Base-by-base conservation (phyloP, 1,284 basidiomycete species). In the Retiboletus fuscus region DNA sequence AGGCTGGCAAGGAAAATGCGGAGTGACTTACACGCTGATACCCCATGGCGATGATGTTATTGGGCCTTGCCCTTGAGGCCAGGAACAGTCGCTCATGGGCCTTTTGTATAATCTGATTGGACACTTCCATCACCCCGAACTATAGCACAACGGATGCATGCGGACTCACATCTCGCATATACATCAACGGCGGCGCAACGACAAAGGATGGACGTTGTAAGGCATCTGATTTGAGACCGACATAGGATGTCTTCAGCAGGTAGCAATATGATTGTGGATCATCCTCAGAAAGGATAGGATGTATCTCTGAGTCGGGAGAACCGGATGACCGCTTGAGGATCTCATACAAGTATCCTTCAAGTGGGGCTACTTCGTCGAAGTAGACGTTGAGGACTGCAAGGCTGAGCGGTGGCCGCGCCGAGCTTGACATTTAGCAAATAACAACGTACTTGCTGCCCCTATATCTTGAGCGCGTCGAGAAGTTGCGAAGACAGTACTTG, bases 41-140 rank as follows among this genome's bases (percentile, higher is more conserved):
- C 7, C 94, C 93, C 20, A 85, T 78, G 3, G 91, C 89, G 24
- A 95, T 85, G 2, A 94, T 83, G 75, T 93, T 91, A 6, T 82
- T 82, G 5, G 86, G 81, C 46, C 83, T 84, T 39, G 76, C 70
- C 20, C 76, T 87, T 10, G 77, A 76, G 58, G 79, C 82, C 7
- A 79, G 63, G 64, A 93, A 86, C 11, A 93, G 78, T 55, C 82
- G 86, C 64, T 85, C 84, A 72, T 92, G 91, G 5, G 88, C 90
- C 68, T 84, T 84, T 58, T 91, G 89, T 58, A 93, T 85, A 11
- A 93, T 76, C 92, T 93, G 61, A 28, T 63, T 61, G 26, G 47
- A 60, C 20, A 34, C 49, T 64, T 6, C 73, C 39, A 53, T 16
- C 22, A 18, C 20, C 47, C n/a, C 10, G 26, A 61, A 13, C 46